Percentiles rank a stretch among this genome's conserved stretches.
phyloP scores from a whole-genome alignment of 768 basidiomycete species.

The Termitomyces sp. region DNA sequence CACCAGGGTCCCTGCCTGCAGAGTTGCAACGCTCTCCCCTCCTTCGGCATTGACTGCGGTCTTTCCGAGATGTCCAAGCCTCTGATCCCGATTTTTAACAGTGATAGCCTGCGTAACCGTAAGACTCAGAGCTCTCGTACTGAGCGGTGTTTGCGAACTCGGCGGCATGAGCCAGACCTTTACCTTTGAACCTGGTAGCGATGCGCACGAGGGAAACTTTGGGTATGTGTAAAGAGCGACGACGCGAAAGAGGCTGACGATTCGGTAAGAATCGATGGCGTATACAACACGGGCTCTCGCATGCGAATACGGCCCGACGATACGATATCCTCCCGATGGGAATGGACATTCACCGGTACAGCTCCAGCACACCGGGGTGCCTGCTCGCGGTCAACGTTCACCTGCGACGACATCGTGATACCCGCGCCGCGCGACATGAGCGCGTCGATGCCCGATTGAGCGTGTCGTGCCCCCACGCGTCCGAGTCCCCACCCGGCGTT shows the following conservation, averaged over 20 bases:
- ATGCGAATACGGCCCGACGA: slow-evolving; percentile 24
- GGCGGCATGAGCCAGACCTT: no score
- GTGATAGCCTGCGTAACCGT: no score
- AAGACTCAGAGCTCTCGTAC: no score
- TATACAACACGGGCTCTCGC: slow-evolving; percentile 38
- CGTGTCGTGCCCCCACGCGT: slow-evolving; percentile 32
- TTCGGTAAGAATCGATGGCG: slow-evolving; percentile 25
- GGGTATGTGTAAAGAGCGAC: slow-evolving; percentile 26
- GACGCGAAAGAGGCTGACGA: slow-evolving; percentile 20
- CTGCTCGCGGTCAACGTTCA: slow-evolving; percentile 64
- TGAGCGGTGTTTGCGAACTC: no score
- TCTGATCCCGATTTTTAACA: not conserved
- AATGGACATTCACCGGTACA: slow-evolving; percentile 49
- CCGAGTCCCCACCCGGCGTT: not conserved
- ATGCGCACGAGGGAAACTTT: no score
- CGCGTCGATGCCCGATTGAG: slow-evolving; percentile 71
- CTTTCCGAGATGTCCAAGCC: not conserved
- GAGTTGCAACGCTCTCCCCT: not conserved
- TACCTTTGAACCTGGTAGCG: no score
- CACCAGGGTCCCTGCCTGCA: not conserved
- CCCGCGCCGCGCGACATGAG: slow-evolving; percentile 37
- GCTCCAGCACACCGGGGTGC: slow-evolving; percentile 68
- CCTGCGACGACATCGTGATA: slow-evolving; percentile 31
- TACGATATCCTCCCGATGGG: slow-evolving; percentile 33
- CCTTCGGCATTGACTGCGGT: not conserved